Conservation (phyloP, 176 grass and related monocot species). For the Oryza rufipogon region DNA sequence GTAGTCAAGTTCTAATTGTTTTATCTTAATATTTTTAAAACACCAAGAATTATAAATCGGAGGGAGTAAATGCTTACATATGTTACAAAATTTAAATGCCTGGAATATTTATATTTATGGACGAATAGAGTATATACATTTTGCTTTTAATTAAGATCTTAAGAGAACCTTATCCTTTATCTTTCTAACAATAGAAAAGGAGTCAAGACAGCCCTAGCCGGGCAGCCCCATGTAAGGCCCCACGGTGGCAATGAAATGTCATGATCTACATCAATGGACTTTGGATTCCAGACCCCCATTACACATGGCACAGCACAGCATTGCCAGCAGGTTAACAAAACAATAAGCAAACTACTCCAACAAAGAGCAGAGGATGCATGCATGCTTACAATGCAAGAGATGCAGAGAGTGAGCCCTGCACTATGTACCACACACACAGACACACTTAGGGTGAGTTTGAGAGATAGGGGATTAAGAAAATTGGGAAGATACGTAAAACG, state of each 20-base stretch:
- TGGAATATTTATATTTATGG: too few species aligned
- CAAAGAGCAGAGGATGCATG: background rate
- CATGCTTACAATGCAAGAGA: background rate
- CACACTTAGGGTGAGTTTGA: background rate
- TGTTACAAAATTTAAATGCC: too few species aligned
- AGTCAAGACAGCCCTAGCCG: background rate
- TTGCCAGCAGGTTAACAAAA: background rate
- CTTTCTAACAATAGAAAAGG: background rate
- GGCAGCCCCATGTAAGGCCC: background rate
- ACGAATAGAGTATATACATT: too few species aligned
- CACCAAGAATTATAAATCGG: too few species aligned
- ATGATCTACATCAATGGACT: conserved; percentile 13
- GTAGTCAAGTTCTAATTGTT: too few species aligned
- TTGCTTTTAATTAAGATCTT: background rate
- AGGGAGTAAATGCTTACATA: too few species aligned
- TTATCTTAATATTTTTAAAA: too few species aligned
- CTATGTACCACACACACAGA: background rate
- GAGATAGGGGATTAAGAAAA: too few species aligned
- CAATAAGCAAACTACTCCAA: background rate
- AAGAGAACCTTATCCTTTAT: background rate
- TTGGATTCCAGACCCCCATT: conserved; percentile 12
- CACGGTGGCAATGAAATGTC: conserved; percentile 16
- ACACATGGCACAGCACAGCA: conserved; percentile 31
- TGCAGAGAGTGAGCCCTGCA: background rate
- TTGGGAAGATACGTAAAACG: too few species aligned